Evolutionary conservation across 1,139 yeast genomes (phyloP), one percentile per base, ranked within the genome.

Genomic region (Williopsis jadinii): DNA sequence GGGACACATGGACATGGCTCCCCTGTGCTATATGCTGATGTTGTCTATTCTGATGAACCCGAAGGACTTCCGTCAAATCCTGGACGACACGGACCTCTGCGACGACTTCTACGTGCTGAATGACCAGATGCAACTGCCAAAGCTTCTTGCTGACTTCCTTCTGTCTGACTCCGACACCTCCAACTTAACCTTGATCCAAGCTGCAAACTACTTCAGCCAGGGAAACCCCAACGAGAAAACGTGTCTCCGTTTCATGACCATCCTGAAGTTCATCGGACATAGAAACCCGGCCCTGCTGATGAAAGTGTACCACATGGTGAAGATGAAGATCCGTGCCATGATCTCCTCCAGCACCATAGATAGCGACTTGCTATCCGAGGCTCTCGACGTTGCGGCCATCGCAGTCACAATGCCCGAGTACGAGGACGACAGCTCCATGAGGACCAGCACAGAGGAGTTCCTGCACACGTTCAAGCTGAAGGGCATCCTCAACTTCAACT

Each of bases 151-250:
- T 30, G 79, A 77, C 13, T 80, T 70, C 63, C 56, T 82, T 34
- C 47, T 66, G 6, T 56, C 67, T 8, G 73, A 69, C 29, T 46
- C 67, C 2, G 63, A 66, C 3, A 62, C 63, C 27, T 66, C 86
- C 0, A 64, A 66, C 32, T 53, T 77, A 32, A 63, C 77, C 0
- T 60, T 80, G 41, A 66, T 71, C 42, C 75, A 79, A 45, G 78
- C 78, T 9, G 71, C 83, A 0, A 62, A 64, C 34, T 70, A 74
- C 44, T 80, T 78, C 59, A 67, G 66, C 30, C 61, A 71, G 2
- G 73, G 73, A 6, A 62, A 71, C 1, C 71, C 71, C 9, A 77
- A 73, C 52, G 81, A 76, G 41, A 63, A 67, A 5, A 67, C 76
- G 44, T 78, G 72, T 41, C 53, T 70, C 11, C 71, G 80, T 40